These are phyloP conservation scores for Starmerella stellata DNA, from an alignment of 805 yeast species.

Conservation along the genomic window DNA sequence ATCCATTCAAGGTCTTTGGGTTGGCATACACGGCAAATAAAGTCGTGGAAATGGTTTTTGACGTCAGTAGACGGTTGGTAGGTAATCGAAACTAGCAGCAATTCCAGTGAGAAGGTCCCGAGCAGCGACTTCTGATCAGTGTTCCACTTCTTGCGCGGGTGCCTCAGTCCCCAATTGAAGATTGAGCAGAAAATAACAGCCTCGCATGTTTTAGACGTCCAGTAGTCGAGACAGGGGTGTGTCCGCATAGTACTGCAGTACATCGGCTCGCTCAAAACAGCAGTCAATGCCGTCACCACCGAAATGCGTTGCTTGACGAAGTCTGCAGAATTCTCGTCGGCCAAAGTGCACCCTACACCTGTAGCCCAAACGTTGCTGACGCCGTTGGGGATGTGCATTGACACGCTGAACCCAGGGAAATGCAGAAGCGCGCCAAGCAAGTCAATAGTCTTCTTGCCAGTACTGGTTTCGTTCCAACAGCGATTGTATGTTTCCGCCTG, in stretches of 20 bases:
- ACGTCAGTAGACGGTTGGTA: conserved; percentile 38
- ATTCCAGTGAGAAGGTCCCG: conserved; percentile 41
- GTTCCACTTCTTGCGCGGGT: conserved; percentile 20
- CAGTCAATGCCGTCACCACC: conserved; percentile 40
- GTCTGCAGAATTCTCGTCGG: conserved; percentile 9
- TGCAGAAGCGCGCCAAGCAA: conserved; percentile 34
- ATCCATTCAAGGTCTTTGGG: not conserved
- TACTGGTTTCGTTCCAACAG: conserved; percentile 30
- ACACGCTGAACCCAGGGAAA: conserved; percentile 38
- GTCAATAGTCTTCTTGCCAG: conserved; percentile 22
- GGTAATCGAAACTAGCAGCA: conserved; percentile 40
- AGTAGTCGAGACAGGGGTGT: conserved; percentile 41
- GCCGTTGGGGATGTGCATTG: conserved; percentile 9
- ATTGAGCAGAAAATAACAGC: conserved; percentile 46
- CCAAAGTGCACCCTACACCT: conserved; percentile 41
- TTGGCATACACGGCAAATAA: conserved; percentile 14
- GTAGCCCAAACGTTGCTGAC: conserved; percentile 42
- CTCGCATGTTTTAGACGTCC: conserved; percentile 36
- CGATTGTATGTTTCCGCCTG: conserved; percentile 2
- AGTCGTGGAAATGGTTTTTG: conserved; percentile 21
- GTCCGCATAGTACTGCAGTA: conserved; percentile 26
- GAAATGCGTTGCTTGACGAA: conserved; percentile 49
- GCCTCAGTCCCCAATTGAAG: conserved; percentile 34
- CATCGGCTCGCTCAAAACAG: conserved; percentile 43
- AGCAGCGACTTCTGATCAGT: conserved; percentile 17